phyloP scores from a whole-genome alignment of 2,329 filamentous ascomycete genomes.

The Westerdykella aurantiaca region DNA sequence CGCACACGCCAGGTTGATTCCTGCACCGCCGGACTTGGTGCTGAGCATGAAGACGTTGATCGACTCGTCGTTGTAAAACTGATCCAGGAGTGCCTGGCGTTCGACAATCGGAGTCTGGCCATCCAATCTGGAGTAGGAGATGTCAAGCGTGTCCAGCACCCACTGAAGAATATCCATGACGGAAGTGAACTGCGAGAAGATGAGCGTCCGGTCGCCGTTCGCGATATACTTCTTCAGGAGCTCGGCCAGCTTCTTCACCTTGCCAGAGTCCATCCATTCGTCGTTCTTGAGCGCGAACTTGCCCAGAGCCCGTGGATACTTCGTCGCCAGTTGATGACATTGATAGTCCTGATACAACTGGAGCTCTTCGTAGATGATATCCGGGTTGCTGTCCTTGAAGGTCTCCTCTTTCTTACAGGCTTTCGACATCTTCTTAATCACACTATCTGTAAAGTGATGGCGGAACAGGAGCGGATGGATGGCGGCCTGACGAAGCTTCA shows the following conservation, averaged over 20 bases:
- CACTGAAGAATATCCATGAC: conserved; percentile 86
- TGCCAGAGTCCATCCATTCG: conserved; percentile 71
- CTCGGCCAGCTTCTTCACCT: conserved; percentile 73
- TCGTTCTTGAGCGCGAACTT: conserved; percentile 54
- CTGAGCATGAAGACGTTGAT: conserved; percentile 91
- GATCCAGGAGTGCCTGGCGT: conserved; percentile 81
- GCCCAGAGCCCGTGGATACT: conserved; percentile 48
- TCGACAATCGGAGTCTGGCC: conserved; percentile 75
- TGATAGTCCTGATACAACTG: conserved; percentile 56
- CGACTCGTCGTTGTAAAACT: conserved; percentile 67
- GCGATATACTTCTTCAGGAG: conserved; percentile 66
- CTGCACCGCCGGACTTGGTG: conserved; percentile 91
- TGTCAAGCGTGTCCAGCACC: conserved; percentile 65
- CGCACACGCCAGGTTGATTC: conserved; percentile 89
- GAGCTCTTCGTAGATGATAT: conserved; percentile 52
- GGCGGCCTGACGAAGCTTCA: conserved; percentile 86
- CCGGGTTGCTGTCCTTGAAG: conserved; percentile 46
- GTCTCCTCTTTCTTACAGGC: conserved; percentile 66
- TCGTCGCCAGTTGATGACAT: conserved; percentile 52
- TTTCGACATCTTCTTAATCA: conserved; percentile 69
- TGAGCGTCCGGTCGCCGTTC: conserved; percentile 78
- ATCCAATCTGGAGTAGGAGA: conserved; percentile 80
- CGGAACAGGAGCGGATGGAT: conserved; percentile 88
- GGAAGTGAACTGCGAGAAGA: conserved; percentile 91
- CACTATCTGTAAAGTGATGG: conserved; percentile 68